These are phyloP conservation scores for Calocybe gangraenosa DNA, from an alignment of 768 basidiomycete species.

Conservation along the genomic window DNA sequence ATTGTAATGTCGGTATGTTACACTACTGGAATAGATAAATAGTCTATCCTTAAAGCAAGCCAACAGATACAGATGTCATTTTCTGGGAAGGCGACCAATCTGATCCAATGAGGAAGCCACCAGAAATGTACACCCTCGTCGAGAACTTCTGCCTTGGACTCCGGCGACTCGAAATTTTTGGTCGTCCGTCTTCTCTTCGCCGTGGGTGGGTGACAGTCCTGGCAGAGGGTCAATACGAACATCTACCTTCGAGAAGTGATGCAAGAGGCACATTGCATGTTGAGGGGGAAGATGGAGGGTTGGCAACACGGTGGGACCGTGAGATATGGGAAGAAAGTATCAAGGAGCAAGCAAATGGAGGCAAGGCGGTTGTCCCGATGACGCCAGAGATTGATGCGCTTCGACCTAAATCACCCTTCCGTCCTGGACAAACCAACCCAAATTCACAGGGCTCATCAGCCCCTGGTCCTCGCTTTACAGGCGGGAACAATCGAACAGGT, in stretches of 20 bases:
- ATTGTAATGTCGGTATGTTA: constrained; percentile 89
- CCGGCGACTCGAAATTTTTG: constrained; percentile 88
- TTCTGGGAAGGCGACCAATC: constrained; percentile 91
- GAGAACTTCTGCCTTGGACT: constrained; percentile 97
- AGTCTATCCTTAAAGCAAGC: constrained; percentile 7
- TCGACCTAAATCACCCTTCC: constrained; percentile 80
- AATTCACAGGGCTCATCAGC: constrained; percentile 15
- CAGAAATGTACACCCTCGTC: constrained; percentile 92
- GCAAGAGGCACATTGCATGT: constrained; percentile 30
- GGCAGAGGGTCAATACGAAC: constrained; percentile 56
- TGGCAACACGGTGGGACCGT: constrained; percentile 52
- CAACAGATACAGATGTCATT: constrained; percentile 87
- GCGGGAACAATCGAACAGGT: constrained; percentile 17
- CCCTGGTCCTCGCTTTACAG: constrained; percentile 15
- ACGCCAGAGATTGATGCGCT: constrained; percentile 79
- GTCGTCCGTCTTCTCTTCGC: constrained; percentile 64
- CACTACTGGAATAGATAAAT: not conserved
- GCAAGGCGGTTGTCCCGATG: constrained; percentile 64
- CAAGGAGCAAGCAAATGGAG: constrained; percentile 49
- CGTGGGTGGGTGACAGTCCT: constrained; percentile 92
- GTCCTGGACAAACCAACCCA: constrained; percentile 26
- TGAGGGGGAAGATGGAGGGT: constrained; percentile 37
- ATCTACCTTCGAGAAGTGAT: constrained; percentile 32
- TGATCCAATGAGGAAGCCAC: constrained; percentile 85
- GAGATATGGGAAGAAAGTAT: constrained; percentile 64